Percentiles rank a stretch among this genome's conserved stretches.
These are phyloP conservation scores for Fusarium subtropicale DNA, from an alignment of 2,329 filamentous ascomycete species.

Conservation along the genomic window DNA sequence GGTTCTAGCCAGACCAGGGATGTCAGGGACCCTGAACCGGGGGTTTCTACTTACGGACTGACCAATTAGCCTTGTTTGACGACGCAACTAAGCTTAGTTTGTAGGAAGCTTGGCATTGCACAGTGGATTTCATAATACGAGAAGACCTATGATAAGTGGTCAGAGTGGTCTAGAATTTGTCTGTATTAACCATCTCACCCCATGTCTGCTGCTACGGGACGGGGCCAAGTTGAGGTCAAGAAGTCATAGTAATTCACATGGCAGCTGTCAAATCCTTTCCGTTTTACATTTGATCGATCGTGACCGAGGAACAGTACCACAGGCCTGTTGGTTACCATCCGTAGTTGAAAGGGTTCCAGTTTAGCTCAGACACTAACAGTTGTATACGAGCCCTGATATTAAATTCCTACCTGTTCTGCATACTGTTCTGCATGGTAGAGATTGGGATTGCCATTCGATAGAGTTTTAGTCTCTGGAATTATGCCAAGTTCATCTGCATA, in stretches of 20 bases:
- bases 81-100: constrained; percentile 5
- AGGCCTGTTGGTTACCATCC: neutral
- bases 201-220: constrained; percentile 1
- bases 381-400: constrained; percentile 9
- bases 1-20: constrained; percentile 10
- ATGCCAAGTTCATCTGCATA: constrained; percentile 8
- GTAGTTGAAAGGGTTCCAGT: neutral
- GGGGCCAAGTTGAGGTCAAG: constrained; percentile 5
- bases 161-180: constrained; percentile 22
- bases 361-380: neutral
- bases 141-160: constrained; percentile 13
- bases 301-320: constrained; percentile 11
- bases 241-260: constrained; percentile 15
- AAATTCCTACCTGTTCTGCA: neutral
- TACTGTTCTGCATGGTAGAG: neutral
- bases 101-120: constrained; percentile 24
- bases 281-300: constrained; percentile 1
- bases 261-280: constrained; percentile 11
- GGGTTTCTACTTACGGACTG: constrained; percentile 27
- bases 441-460: constrained; percentile 5
- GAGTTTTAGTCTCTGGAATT: neutral
- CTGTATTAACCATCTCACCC: constrained; percentile 8
- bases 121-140: constrained; percentile 22
- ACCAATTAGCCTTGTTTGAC: constrained; percentile 9
- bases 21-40: constrained; percentile 17